Evolutionary conservation across 2,329 filamentous ascomycete genomes (phyloP).

Genomic region (Sphaerulina populicola): DNA sequence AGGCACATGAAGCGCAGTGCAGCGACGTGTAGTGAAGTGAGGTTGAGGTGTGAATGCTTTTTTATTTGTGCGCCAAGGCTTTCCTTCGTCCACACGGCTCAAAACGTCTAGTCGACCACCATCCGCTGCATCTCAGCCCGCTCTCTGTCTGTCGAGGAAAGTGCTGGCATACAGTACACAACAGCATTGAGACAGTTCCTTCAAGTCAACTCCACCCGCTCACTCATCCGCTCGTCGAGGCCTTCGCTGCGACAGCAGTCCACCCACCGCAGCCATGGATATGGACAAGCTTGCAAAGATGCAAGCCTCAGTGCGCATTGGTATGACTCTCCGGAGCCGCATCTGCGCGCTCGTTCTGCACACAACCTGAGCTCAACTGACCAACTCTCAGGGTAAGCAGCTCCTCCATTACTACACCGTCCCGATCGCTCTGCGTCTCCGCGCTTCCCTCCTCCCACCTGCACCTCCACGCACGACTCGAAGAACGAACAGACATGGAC

Average conservation of each 20-base stretch:
- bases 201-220: not conserved
- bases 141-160: conserved; percentile 20
- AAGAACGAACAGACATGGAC: not conserved
- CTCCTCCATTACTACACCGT: not conserved
- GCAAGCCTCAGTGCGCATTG: conserved; percentile 61
- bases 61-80: not conserved
- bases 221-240: conserved; percentile 7
- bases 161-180: conserved; percentile 15
- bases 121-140: conserved; percentile 6
- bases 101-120: conserved; percentile 1
- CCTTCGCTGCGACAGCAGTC: conserved; percentile 7
- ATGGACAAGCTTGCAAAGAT: conserved; percentile 58
- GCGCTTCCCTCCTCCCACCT: not conserved
- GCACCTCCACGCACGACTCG: not conserved
- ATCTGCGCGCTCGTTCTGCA: not conserved
- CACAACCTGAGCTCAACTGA: conserved; percentile 20
- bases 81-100: not conserved
- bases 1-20: too few relatives aligned
- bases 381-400: conserved; percentile 30
- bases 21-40: not conserved
- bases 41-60: not conserved
- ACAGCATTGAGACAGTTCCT: conserved; percentile 20
- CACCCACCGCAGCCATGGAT: conserved; percentile 46
- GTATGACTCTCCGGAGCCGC: conserved; percentile 42
- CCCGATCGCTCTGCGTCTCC: conserved; percentile 1